These are phyloP conservation scores for Meira nashicola DNA, from an alignment of 1,284 basidiomycete species.

Conservation along the genomic window DNA sequence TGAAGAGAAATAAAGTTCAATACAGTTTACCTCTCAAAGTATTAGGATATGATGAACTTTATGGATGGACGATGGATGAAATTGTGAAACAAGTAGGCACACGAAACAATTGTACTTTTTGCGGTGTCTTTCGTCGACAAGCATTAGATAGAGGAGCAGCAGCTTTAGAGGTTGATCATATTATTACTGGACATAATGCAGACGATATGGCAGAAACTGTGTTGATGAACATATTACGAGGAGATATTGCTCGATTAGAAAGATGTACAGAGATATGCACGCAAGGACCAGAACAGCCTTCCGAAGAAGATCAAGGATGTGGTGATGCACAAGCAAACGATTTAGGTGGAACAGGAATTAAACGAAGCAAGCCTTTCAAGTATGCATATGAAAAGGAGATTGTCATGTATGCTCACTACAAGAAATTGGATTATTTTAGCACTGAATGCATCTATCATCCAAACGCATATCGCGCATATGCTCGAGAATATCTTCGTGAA, in stretches of 20 bases:
- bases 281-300: slow-evolving; percentile 58
- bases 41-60: slow-evolving; percentile 88
- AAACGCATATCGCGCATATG: slow-evolving; percentile 87
- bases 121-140: slow-evolving; percentile 92
- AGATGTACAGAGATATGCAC: slow-evolving; percentile 92
- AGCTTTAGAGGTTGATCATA: slow-evolving; percentile 85
- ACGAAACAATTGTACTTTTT: slow-evolving; percentile 99
- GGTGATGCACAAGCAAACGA: slow-evolving; percentile 21
- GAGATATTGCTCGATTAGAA: slow-evolving; percentile 88
- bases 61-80: slow-evolving; percentile 99
- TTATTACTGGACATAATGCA: slow-evolving; percentile 97
- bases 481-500: slow-evolving; percentile 87
- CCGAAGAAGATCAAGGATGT: slow-evolving; percentile 15
- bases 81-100: slow-evolving; percentile 90
- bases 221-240: slow-evolving; percentile 97
- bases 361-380: slow-evolving; percentile 96
- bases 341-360: slow-evolving; percentile 63
- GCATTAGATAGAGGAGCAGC: slow-evolving; percentile 91
- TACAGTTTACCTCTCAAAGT: slow-evolving; percentile 94
- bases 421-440: slow-evolving; percentile 90
- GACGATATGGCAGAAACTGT: slow-evolving; percentile 99
- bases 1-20: slow-evolving; percentile 93
- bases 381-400: slow-evolving; percentile 99
- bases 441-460: slow-evolving; percentile 99
- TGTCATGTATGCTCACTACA: slow-evolving; percentile 99